Evolutionary conservation across 192 early-diverging fungal species (phyloP).

Genomic region (Phycomyces nitens): DNA sequence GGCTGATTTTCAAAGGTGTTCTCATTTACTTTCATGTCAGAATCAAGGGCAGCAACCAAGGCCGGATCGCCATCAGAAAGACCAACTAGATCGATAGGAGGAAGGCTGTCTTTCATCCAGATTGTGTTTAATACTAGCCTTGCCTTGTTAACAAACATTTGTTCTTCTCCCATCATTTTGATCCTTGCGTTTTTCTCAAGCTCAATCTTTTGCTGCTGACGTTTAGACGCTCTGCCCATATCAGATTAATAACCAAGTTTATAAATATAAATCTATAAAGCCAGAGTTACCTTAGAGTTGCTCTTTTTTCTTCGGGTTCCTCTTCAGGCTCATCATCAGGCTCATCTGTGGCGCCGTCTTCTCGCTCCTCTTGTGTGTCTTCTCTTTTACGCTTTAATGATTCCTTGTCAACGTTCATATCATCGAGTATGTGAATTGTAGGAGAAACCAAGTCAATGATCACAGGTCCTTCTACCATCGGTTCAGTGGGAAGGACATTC

Average conservation of each 20-base stretch:
- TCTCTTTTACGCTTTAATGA: neutral
- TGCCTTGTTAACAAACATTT: constrained; percentile 14
- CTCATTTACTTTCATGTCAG: no score
- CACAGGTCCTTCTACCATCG: neutral
- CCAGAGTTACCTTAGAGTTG: constrained; percentile 28
- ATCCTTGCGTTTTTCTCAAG: constrained; percentile 23
- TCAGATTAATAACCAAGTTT: no score
- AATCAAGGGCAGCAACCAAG: no score
- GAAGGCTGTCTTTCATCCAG: neutral
- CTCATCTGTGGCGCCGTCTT: constrained; percentile 1
- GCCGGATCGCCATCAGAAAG: neutral
- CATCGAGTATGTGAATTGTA: neutral
- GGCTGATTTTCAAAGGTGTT: no score
- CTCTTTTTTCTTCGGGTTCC: constrained; percentile 29
- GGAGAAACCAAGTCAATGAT: neutral
- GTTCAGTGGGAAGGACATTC: neutral
- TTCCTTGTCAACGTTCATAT: neutral
- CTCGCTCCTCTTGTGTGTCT: neutral
- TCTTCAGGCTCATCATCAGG: constrained; percentile 9
- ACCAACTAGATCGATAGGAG: neutral
- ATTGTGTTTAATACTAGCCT: constrained; percentile 11
- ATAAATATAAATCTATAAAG: no score
- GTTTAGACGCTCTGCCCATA: constrained; percentile 32
- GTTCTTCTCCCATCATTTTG: constrained; percentile 31
- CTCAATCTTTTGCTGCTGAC: constrained; percentile 30